phyloP scores from a whole-genome alignment of 768 basidiomycete genomes.

The Lactarius pseudohatsudake region DNA sequence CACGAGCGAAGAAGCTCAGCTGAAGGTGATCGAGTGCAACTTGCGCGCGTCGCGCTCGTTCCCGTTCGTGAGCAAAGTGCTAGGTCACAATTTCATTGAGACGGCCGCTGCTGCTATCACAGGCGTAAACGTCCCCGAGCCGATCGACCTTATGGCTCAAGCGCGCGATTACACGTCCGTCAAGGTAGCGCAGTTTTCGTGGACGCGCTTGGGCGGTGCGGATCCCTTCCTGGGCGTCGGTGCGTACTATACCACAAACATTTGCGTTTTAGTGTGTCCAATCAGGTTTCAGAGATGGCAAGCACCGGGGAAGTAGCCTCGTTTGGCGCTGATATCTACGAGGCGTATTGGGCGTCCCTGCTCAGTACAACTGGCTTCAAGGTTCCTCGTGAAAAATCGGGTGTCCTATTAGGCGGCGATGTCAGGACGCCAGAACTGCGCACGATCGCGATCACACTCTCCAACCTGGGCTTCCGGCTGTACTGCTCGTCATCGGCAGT shows the following conservation, averaged over 20 bases:
- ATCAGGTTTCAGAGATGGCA: constrained; percentile 76
- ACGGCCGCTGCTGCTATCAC: constrained; percentile 87
- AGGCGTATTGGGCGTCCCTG: constrained; percentile 96
- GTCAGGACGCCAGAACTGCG: constrained; percentile 83
- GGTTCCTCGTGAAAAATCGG: constrained; percentile 77
- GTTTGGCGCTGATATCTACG: constrained; percentile 90
- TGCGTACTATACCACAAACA: constrained; percentile 41
- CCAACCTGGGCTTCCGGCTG: constrained; percentile 91
- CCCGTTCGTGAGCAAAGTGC: constrained; percentile 98
- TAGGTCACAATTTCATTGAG: constrained; percentile 97
- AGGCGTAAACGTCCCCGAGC: constrained; percentile 82
- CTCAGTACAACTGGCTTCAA: constrained; percentile 96
- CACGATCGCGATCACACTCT: constrained; percentile 73
- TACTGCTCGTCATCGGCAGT: constrained; percentile 82
- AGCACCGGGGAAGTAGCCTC: constrained; percentile 97
- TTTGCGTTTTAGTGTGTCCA: background rate
- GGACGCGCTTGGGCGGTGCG: constrained; percentile 94
- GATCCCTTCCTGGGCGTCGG: constrained; percentile 97
- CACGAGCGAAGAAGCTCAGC: constrained; percentile 55
- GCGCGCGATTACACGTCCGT: constrained; percentile 90
- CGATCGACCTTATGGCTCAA: constrained; percentile 88
- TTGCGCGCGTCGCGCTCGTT: constrained; percentile 96
- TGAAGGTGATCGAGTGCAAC: constrained; percentile 99
- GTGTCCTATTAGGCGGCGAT: constrained; percentile 93
- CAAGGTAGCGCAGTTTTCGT: constrained; percentile 98